Conservation (phyloP, 208 protist genomes). For the Trichomonas vaginalis region DNA sequence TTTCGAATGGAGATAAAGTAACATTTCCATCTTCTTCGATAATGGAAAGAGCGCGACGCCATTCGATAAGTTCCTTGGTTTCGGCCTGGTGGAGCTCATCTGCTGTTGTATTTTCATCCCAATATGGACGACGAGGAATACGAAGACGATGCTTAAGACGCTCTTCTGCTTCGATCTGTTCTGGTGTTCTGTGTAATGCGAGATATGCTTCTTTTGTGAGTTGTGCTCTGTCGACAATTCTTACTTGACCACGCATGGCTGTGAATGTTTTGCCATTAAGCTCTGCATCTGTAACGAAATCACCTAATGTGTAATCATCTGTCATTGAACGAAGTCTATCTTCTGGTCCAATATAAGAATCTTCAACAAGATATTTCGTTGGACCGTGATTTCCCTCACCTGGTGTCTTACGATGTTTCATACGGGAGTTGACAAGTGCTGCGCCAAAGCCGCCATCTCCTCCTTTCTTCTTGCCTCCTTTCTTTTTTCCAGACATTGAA, state of each 20-base stretch:
- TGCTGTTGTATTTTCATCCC: slow-evolving; percentile 16
- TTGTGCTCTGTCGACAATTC: neutral
- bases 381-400: slow-evolving; percentile 12
- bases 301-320: slow-evolving; percentile 1
- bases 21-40: neutral
- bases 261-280: neutral
- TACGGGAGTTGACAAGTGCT: neutral
- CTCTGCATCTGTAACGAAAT: neutral
- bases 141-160: neutral
- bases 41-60: neutral
- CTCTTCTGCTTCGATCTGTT: neutral
- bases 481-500: neutral
- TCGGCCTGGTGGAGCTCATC: neutral
- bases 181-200: neutral
- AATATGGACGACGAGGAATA: slow-evolving; percentile 8
- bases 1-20: slow-evolving; percentile 16
- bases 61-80: neutral
- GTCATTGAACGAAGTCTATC: neutral
- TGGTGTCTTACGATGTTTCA: neutral
- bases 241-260: neutral
- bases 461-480: neutral
- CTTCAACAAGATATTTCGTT: neutral
- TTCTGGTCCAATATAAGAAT: neutral
- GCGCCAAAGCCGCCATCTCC: neutral
- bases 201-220: neutral